Evolutionary conservation across 176 grass and related monocot species (phyloP).

Genomic region (Zea luxurians): DNA sequence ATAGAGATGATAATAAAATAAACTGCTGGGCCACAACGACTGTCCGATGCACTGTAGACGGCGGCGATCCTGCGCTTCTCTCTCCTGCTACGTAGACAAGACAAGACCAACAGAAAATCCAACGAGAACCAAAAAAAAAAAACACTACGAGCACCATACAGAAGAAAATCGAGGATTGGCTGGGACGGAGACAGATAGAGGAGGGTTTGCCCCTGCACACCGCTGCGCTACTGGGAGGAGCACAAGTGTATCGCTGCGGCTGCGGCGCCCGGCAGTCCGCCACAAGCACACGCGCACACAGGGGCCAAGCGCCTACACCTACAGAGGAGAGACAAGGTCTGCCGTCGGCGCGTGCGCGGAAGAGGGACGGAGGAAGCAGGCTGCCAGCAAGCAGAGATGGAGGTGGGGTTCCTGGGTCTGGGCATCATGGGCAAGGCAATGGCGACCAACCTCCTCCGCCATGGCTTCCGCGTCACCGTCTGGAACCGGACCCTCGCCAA

Average conservation of each 20-base stretch:
- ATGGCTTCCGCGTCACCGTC: conserved; percentile 89
- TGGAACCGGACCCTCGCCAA: conserved; percentile 92
- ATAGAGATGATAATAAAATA: no score
- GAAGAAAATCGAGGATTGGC: conserved; percentile 32
- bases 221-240: background rate
- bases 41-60: no score
- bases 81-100: no score
- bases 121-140: no score
- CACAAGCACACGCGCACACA: background rate
- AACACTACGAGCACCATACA: background rate
- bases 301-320: background rate
- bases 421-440: conserved; percentile 98
- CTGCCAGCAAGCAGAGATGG: conserved; percentile 44
- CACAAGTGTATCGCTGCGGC: conserved; percentile 14
- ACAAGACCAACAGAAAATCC: no score
- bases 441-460: conserved; percentile 77
- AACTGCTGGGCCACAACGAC: no score
- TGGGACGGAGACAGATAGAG: background rate
- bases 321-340: background rate
- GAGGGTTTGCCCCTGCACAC: background rate
- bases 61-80: no score
- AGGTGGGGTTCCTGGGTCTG: conserved; percentile 89
- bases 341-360: background rate
- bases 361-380: background rate
- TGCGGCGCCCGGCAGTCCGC: background rate